Evolutionary conservation across 176 grass and related monocot species (phyloP), one percentile per base, ranked within the genome.

Genomic region (Avena atlantica): DNA sequence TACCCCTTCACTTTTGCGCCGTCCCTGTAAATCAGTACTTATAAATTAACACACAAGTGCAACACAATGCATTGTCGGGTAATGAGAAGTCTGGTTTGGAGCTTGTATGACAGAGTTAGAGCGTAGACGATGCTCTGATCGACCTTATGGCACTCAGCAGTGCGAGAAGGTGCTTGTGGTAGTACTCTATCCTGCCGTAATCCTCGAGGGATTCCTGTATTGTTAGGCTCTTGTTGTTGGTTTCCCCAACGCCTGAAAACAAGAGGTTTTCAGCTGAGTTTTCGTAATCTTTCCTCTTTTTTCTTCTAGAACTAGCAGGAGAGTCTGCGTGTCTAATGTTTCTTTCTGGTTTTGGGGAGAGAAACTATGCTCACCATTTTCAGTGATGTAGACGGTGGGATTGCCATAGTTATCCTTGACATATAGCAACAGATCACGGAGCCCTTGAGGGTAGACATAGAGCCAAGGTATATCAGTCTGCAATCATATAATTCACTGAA

Each of bases 341-440:
- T 3, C 8, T 2, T 12, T 67, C 34, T 67, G 13, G 0, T 1
- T 9, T 24, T 16, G 8, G 31, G 47, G 1, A 59, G 19, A 71
- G 5, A 13, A 4, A 24, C 31, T 58, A 9, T 29, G 36, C 9
- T 78, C 85, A 93, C 93, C 91, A 23, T 95, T 95, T 89, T 93
- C 92, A 47, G 92, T 93, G 36, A 93, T 86, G 80, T 88, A 93
- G 58, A 95, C 58, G 0, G 80, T 51, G 50, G 93, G 89, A 74
- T 93, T 93, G 16, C 80, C 86, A 17, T 95, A 95, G 13, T 85
- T 95, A 1, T 80, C 25, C 65, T 93, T 95, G 31, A 92, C 45
- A 76, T 95, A 89, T 9, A 95, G 69, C 25, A 93, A 47, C 9
- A 96, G 49, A 11, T 90, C 87, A 21, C 69, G 53, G 11, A 96